phyloP scores from a whole-genome alignment of 208 protist genomes.

The Herpetomonas tarakana region DNA sequence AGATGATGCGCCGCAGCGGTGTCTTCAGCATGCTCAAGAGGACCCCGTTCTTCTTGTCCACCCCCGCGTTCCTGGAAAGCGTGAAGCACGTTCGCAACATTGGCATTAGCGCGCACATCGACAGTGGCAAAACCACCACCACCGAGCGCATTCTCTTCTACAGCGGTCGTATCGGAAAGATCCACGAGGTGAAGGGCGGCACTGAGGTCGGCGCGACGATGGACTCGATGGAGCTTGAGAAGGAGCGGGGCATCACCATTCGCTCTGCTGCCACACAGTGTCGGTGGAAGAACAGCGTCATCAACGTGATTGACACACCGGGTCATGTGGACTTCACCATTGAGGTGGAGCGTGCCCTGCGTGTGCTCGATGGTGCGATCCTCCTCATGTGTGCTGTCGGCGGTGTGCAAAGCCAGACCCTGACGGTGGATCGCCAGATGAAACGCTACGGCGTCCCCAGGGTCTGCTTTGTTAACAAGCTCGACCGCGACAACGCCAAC shows the following conservation, averaged over 20 bases:
- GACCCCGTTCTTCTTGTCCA: constrained; percentile 41
- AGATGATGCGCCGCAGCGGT: constrained; percentile 31
- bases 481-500: constrained; percentile 95
- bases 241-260: constrained; percentile 99
- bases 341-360: constrained; percentile 97
- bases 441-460: constrained; percentile 97
- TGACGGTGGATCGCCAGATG: constrained; percentile 99
- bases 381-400: constrained; percentile 95
- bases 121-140: constrained; percentile 99
- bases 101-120: constrained; percentile 98
- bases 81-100: constrained; percentile 92
- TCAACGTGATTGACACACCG: constrained; percentile 99
- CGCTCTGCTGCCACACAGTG: constrained; percentile 97
- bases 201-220: constrained; percentile 99
- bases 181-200: constrained; percentile 98
- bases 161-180: constrained; percentile 95
- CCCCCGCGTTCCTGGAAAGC: constrained; percentile 64
- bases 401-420: constrained; percentile 98
- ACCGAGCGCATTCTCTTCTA: constrained; percentile 99
- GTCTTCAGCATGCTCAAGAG: constrained; percentile 28
- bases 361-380: constrained; percentile 98
- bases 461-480: constrained; percentile 99
- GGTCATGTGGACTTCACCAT: constrained; percentile 99
- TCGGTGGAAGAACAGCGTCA: constrained; percentile 93
- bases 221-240: constrained; percentile 99